Evolutionary conservation across 441 rosid genomes (phyloP), one percentile per base, ranked within the genome.

Genomic region (Geranium incanum): DNA sequence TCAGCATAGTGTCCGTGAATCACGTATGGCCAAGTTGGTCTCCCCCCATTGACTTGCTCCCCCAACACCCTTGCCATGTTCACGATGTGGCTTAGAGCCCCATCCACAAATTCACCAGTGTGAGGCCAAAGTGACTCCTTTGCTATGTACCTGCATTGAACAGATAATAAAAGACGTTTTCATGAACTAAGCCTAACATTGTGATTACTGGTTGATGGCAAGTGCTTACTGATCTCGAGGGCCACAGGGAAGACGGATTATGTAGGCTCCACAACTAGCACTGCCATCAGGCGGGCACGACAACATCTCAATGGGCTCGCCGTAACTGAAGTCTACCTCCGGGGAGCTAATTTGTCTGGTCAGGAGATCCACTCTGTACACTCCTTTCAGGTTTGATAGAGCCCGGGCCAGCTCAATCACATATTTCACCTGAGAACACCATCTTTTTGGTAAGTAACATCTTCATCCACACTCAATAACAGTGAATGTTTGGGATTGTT

Each of bases 241-340:
- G 5, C 90, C 91, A 4, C 91, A 87, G 0, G 94, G 91, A 66
- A 89, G 80, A 19, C 90, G 88, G 74, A 89, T 80, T 21, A 89
- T 81, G 75, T 89, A 89, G 63, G 91, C 88, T 50, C 89, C 90
- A 64, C 89, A 79, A 76, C 95, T 81, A 41, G 83, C 89, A 67
- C 79, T 76, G 67, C 82, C 92, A 72, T 92, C 87, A 39, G 84
- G 68, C 9, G 94, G 94, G 80, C 81, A 86, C 21, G 92, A 84
- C 72, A 93, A 79, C 98, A 91, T 91, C 82, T 93, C 97, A 57
- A 81, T 87, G n/a, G 91, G 89, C 69, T 89, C 94, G 18, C 88
- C 91, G 33, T 89, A 89, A 85, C 87, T 85, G 48, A 55, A 89
- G 70, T 87, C 91, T 45, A 89, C 87, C 64, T 87, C 91, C 0